These are phyloP conservation scores for Pythium pyrilobum DNA, from an alignment of 352 stramenopile species.

Conservation along the genomic window DNA sequence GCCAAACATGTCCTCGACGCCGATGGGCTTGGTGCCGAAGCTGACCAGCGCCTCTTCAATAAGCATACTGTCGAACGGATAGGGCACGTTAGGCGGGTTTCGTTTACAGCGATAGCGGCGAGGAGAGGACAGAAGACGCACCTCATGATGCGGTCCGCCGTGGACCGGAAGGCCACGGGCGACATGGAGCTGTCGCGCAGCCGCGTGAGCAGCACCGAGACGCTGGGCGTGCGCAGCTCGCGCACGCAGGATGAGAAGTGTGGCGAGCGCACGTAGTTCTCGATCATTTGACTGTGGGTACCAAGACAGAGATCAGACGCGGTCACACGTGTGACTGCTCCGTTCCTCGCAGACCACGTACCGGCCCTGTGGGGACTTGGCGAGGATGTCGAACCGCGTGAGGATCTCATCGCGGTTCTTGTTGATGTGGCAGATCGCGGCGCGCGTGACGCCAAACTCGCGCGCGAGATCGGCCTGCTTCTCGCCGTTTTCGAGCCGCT, in stretches of 20 bases:
- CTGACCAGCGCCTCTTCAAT: slow-evolving; percentile 15
- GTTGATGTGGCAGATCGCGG: slow-evolving; percentile 74
- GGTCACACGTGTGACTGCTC: neutral
- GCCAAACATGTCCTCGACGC: slow-evolving; percentile 5
- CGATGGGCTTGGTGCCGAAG: slow-evolving; percentile 16
- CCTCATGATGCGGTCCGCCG: slow-evolving; percentile 17
- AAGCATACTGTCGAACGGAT: slow-evolving; percentile 7
- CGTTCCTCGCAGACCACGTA: slow-evolving; percentile 13
- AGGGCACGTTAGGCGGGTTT: too few relatives aligned
- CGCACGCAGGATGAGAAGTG: slow-evolving; percentile 30
- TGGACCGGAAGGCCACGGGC: slow-evolving; percentile 4
- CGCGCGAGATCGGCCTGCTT: slow-evolving; percentile 53
- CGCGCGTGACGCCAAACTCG: slow-evolving; percentile 60
- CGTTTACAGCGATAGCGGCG: neutral
- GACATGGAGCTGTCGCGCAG: slow-evolving; percentile 3
- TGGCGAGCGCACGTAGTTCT: slow-evolving; percentile 25
- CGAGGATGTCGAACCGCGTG: slow-evolving; percentile 49
- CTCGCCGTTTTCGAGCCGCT: slow-evolving; percentile 60
- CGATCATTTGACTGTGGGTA: slow-evolving; percentile 23
- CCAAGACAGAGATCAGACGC: neutral
- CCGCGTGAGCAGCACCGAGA: slow-evolving; percentile 14
- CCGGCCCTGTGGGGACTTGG: slow-evolving; percentile 50
- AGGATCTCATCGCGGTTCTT: slow-evolving; percentile 71
- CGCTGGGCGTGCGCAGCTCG: slow-evolving; percentile 25
- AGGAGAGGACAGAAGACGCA: neutral